Base-by-base conservation (phyloP, 768 basidiomycete species). In the Roridomyces roridus region DNA sequence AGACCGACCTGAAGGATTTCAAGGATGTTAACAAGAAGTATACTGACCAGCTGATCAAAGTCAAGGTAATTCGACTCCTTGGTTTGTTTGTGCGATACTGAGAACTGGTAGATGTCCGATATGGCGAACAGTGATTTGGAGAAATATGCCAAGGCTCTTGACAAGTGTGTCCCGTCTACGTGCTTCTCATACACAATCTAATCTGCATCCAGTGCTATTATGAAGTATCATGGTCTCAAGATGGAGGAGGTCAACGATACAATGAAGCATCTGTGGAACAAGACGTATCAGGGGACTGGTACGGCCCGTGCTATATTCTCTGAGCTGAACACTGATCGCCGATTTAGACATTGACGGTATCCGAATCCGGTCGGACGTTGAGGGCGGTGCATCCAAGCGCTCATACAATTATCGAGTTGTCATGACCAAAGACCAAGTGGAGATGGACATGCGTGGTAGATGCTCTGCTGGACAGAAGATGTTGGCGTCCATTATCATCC, bases 231-330 rank as follows among this genome's bases (percentile, higher is more conserved):
- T 68, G 78, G 87, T 14, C 80, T 97, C 65, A 99, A 99, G 76
- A 97, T 98, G 97, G 94, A 96, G 72, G 97, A 99, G 78, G 95
- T 99, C 66, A 99, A 99, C 67, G 95, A 97, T 66, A 96, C 89
- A 14, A 96, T 98, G 86, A 89, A 89, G 44, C 94, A 97, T 67
- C 72, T 98, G 4, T 99, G 97, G 97, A 96, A 94, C 70, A 96
- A 94, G 76, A 98, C 96, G 0, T 99, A 99, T 73, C 96, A 98
- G 71, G 96, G 96, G 64, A 98, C 96, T 55, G 95, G 96, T 94
- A 57, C 52, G 23, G 21, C 37, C 52, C 18, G 6, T 29, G 25
- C 20, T 42, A 12, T 44, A 12, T 47, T 12, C 20, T 36, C 36
- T 46, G 53, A 65, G 65, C n/a, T 8, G 15, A 10, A 34, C 10